Base-by-base conservation (phyloP, 1,139 yeast genomes). In the Yamadazyma atmosphaerica region DNA sequence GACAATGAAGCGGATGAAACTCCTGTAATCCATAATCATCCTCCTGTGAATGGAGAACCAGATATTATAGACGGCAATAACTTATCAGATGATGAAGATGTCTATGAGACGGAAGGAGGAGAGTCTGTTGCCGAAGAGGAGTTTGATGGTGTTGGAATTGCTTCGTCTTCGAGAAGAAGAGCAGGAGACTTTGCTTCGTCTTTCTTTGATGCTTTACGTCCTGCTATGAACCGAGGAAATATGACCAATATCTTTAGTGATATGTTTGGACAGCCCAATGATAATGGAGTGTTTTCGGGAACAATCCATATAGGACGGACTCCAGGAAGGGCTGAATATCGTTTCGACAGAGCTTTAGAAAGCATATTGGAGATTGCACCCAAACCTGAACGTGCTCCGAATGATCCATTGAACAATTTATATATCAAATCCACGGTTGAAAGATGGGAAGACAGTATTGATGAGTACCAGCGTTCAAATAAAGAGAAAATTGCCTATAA, bases 401-500 rank as follows among this genome's bases (percentile, higher is more conserved):
- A 35, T 34, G 58, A 51, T 33, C 49, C 55, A 18, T 43, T 54
- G 29, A 52, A 50, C 36, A 48, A 48, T 34, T 49, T 67, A 47
- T 65, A 61, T 34, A 64, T 85, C 32, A 76, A 77, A 45, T 74
- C 87, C 0, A 81, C 90, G 0, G 52, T 63, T 10, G 84, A 83
- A 40, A 72, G 96, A 48, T 88, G 95, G 95, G 63, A 62, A 30
- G 88, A 85, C 35, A 68, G 77, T 8, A 63, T 75, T 37, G 64
- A 69, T 27, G 63, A 78, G 60, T 76, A 77, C 46, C 73, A 72
- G 47, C 72, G 70, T 12, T 67, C 66, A 25, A 62, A 62, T 12
- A 62, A 61, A 31, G 72, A 70, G 19, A 67, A 63, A 11, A 60
- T 66, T 35, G 60, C 73, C 7, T 50, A 65, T 39, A 63, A 79